These are phyloP conservation scores for Anacardium occidentale DNA, from an alignment of 345 rosid genomes.

Conservation along the genomic window DNA sequence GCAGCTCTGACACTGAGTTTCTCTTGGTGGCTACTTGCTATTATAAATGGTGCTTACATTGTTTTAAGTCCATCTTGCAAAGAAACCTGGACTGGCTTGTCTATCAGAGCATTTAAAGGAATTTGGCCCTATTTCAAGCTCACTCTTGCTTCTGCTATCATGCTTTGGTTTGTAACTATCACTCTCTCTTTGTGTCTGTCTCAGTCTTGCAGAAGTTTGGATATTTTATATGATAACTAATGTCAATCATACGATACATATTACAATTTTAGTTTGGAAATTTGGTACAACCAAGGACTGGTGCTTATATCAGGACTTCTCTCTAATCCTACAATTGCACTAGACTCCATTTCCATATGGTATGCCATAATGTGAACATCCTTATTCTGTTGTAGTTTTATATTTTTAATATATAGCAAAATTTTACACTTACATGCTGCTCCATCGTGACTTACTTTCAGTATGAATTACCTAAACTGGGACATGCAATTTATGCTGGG, in stretches of 20 bases:
- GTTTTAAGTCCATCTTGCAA: slow-evolving; percentile 64
- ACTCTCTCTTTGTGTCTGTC: neutral
- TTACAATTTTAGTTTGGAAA: slow-evolving; percentile 70
- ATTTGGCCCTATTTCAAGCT: slow-evolving; percentile 95
- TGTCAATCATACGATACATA: neutral
- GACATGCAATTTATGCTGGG: slow-evolving; percentile 92
- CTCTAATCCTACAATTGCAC: slow-evolving; percentile 62
- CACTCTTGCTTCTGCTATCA: slow-evolving; percentile 78
- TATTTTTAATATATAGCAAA: neutral
- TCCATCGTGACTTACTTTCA: slow-evolving; percentile 26
- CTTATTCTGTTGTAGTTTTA: neutral
- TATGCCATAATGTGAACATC: slow-evolving; percentile 17
- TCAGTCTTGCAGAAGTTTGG: neutral
- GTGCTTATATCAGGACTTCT: slow-evolving; percentile 87
- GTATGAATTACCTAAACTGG: slow-evolving; percentile 85
- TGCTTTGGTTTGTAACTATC: slow-evolving; percentile 63
- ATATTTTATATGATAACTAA: neutral
- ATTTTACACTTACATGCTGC: neutral
- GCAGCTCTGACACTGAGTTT: slow-evolving; percentile 67
- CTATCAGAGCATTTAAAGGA: slow-evolving; percentile 59
- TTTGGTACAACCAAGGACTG: slow-evolving; percentile 95
- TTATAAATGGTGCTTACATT: slow-evolving; percentile 53
- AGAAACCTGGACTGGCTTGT: slow-evolving; percentile 82
- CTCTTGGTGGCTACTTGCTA: slow-evolving; percentile 81
- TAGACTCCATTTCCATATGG: slow-evolving; percentile 90